Conservation (phyloP, 1,284 basidiomycete genomes). For the Ustanciosporium gigantosporum region DNA sequence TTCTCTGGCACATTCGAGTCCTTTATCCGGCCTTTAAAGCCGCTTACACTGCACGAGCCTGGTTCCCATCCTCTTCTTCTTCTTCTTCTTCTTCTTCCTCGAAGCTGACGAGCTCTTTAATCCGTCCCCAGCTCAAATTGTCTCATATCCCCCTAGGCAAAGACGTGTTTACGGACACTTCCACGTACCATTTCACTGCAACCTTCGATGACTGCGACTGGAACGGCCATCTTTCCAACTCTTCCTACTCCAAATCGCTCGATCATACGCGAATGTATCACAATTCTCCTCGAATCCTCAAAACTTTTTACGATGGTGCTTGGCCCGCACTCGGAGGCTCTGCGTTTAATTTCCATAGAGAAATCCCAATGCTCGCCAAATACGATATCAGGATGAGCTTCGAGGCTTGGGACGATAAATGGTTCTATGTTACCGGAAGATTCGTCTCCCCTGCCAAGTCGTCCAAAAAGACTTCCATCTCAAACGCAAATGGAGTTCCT, state of each 20-base stretch:
- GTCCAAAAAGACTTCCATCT: no score
- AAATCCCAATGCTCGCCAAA: constrained; percentile 36
- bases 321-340: constrained; percentile 39
- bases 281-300: constrained; percentile 26
- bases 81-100: not conserved
- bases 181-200: constrained; percentile 14
- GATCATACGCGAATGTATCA: constrained; percentile 36
- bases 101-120: not conserved
- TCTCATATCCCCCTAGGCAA: constrained; percentile 29
- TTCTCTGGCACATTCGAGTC: constrained; percentile 39
- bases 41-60: constrained; percentile 5
- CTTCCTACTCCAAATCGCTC: constrained; percentile 35
- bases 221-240: constrained; percentile 46
- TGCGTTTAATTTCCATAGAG: constrained; percentile 41
- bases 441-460: constrained; percentile 17
- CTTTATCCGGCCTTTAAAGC: constrained; percentile 27
- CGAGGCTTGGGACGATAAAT: constrained; percentile 52
- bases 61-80: constrained; percentile 3
- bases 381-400: constrained; percentile 38
- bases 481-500: no score
- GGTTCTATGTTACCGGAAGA: constrained; percentile 41
- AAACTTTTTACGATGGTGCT: constrained; percentile 36
- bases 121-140: constrained; percentile 23
- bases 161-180: constrained; percentile 40
- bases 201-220: constrained; percentile 46